Base-by-base conservation (phyloP, 2,329 filamentous ascomycete species). In the Claviceps pazoutovae region DNA sequence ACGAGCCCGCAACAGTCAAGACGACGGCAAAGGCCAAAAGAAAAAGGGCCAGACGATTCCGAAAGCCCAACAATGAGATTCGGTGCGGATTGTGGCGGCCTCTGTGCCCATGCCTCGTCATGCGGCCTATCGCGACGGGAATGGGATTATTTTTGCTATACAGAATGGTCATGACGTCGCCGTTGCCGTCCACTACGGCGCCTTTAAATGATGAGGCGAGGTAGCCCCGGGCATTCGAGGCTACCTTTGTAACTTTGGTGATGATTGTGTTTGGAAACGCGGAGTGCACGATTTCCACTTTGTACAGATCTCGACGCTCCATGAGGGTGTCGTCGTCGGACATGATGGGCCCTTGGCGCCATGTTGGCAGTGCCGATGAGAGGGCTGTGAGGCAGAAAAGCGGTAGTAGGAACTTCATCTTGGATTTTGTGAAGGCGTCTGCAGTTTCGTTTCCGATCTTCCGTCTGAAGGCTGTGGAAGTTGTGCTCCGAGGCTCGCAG, bases 111-210 rank as follows among this genome's bases (percentile, higher is more conserved):
- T 43, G 43, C 44, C 44, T 26, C 23, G 30, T 45, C 1, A 16
- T 17, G 4, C 26, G 23, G 30, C 19, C 44, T 6, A n/a, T 19
- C 1, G 39, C 19, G 9, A 52, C 23, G 43, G 47, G 47, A 5
- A 45, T 30, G 7, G 41, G 8, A 4, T 36, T 17, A 5, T 50
- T 51, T 8, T 38, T 30, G 30, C 46, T 53, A 30, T 52, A 52
- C 4, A 52, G 26, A 3, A 52, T 14, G 2, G 54, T 37, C 47
- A 59, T 44, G 21, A 59, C 5, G 1, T 59, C 54, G 41, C 54
- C 56, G n/a, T 58, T 55, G 45, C 49, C 23, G 19, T 60, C 56
- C 13, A 53, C 42, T 39, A 57, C 54, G 51, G 53, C 54, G 26
- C 45, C 47, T 7, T 46, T 48, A 19, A 48, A 51, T 8, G 49